phyloP scores from a whole-genome alignment of 2,329 filamentous ascomycete genomes.

The Cyphellophora attinorum region DNA sequence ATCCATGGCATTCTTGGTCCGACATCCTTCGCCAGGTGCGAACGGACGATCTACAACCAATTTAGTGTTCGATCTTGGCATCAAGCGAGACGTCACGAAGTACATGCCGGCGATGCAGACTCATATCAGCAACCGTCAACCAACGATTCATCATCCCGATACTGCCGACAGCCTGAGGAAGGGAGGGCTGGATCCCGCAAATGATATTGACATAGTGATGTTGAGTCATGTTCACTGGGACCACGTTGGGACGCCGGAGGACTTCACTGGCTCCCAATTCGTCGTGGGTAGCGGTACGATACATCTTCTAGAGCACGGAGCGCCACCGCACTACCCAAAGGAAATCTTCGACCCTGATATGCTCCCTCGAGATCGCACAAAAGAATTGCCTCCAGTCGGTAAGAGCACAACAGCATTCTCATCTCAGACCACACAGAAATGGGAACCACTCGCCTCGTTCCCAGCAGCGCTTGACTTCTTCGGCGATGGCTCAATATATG shows the following conservation, averaged over 20 bases:
- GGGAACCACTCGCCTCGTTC: constrained; percentile 36
- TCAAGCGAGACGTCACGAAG: constrained; percentile 19
- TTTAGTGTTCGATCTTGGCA: constrained; percentile 22
- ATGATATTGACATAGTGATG: constrained; percentile 31
- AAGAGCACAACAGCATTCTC: constrained; percentile 12
- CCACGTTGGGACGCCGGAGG: constrained; percentile 25
- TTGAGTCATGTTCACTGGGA: constrained; percentile 29
- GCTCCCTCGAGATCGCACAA: constrained; percentile 24
- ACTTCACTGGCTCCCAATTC: constrained; percentile 38
- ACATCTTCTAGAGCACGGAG: constrained; percentile 31
- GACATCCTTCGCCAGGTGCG: constrained; percentile 7
- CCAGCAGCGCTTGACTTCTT: constrained; percentile 34
- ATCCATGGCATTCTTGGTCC: constrained; percentile 44
- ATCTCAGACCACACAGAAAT: constrained; percentile 22
- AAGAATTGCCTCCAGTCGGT: constrained; percentile 29
- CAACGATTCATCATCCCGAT: constrained; percentile 19
- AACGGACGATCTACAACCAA: constrained; percentile 9
- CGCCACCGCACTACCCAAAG: constrained; percentile 15
- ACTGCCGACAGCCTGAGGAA: constrained; percentile 23
- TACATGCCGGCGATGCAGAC: constrained; percentile 18
- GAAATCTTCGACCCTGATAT: constrained; percentile 21
- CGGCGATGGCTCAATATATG: constrained; percentile 31
- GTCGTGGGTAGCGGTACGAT: constrained; percentile 38
- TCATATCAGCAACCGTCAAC: constrained; percentile 19
- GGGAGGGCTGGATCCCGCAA: constrained; percentile 25